Evolutionary conservation across 352 stramenopile species (phyloP), one percentile per base, ranked within the genome.

Genomic region (Globisporangium middletonii): DNA sequence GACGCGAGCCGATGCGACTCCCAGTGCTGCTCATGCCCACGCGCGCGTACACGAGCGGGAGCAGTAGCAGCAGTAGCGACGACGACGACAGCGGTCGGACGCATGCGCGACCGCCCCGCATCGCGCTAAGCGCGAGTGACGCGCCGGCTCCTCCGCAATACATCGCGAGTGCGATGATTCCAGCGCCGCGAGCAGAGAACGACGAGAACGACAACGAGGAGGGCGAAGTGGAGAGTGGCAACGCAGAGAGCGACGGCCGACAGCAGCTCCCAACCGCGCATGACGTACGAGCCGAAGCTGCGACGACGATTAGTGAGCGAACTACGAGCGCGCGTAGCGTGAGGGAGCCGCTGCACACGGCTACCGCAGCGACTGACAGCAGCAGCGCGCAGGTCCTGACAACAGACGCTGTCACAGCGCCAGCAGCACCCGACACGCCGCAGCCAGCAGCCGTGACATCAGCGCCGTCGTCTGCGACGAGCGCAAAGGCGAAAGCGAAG

Each of bases 1-100:
- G n/a, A 23, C 30, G 44, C 11, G 33, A 35, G 9, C 54, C 38
- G 19, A 59, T 18, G 12, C 43, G 44, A 0, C 48, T 47, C 18
- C 55, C 55, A 9, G 57, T 63, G 57, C 19, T 63, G 23, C 50
- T 77, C 9, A 35, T 75, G 43, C 57, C 69, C 3, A 52, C 67
- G 13, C 58, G 55, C 18, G 53, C 64, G 2, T 75, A 75, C 55
- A 72, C 67, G 52, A 77, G 57, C 28, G 55, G 35, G n/a, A 47
- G 54, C 47, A 33, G 57, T 53, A 42, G 60, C 51, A 44, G 50
- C 48, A 41, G 48, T n/a, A 53, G 48, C 9, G 52, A 67, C 11
- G 56, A 27, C n/a, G 53, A 38, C 3, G 42, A 52, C 9, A 18
- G 26, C 11, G 37, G 38, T 48, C 13, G 13, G 18, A 26, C 15